Base-by-base conservation (phyloP, 345 rosid genomes). In the Salix caprea region DNA sequence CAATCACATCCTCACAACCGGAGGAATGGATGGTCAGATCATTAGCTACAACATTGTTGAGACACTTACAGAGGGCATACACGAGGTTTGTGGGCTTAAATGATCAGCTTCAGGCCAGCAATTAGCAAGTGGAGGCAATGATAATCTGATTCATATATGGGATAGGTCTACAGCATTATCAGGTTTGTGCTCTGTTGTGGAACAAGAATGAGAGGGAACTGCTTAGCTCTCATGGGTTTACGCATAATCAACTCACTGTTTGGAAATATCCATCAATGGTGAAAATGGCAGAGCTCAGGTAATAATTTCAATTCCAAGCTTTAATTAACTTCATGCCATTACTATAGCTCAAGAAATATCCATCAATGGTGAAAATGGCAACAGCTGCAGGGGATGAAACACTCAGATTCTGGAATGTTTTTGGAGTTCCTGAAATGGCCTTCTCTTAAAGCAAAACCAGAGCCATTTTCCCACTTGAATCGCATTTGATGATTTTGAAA, bases 221-320 rank as follows among this genome's bases (percentile, higher is more conserved):
- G 62, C 82, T 85, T 56, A 83, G 88, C 73, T 83, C 90, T 26
- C 88, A 87, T 67, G 88, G 88, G 5, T 85, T 82, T 28, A 79
- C 86, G 0, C 87, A 82, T 77, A 85, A 87, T 69, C 90, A 87
- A 69, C 82, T 85, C 10, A 82, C 78, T 23, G 70, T 87, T 7
- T 87, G 90, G 87, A 85, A 85, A 69, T 87, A 85, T 37, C 90
- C 88, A 19, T 83, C 89, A 14, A 81, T 86, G 87, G 84, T 82
- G 71, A 86, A 86, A 77, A 80, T 80, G 75, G 85, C 84, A 14
- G 89, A 84, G 82, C 88, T 30, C 87, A 81, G 81, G 87, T 30
- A 30, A 30, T 86, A 78, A 7, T 56, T 56, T 56, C 0, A 0
- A 30, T 56, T n/a, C 10, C 4, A 32, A 1, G 62, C 62, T 3